These are phyloP conservation scores for Leucoagaricus sp. DNA, from an alignment of 1,284 basidiomycete species.

Conservation along the genomic window DNA sequence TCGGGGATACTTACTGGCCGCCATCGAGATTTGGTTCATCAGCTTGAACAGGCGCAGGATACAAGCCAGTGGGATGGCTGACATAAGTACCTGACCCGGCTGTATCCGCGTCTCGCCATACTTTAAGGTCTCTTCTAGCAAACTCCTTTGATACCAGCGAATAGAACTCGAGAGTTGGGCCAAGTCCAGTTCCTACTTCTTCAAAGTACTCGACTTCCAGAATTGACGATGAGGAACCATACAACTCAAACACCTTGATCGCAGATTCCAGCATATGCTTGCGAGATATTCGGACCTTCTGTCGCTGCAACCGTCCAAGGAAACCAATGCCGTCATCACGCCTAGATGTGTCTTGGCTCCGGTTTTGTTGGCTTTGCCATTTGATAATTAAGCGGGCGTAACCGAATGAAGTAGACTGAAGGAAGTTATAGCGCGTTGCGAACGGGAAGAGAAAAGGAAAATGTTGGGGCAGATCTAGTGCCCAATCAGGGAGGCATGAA, in stretches of 20 bases:
- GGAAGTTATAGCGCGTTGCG: constrained; percentile 93
- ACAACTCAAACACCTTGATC: constrained; percentile 96
- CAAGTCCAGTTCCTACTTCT: constrained; percentile 97
- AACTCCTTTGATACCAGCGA: constrained; percentile 93
- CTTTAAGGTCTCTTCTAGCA: constrained; percentile 81
- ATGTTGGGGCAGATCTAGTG: constrained; percentile 88
- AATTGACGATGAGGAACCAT: constrained; percentile 90
- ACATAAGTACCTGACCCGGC: constrained; percentile 69
- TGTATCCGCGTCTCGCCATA: constrained; percentile 89
- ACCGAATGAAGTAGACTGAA: constrained; percentile 97
- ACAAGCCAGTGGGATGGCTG: constrained; percentile 82
- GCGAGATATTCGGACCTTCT: constrained; percentile 96
- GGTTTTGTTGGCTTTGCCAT: constrained; percentile 83
- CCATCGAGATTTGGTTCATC: constrained; percentile 68
- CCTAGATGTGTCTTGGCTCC: constrained; percentile 72
- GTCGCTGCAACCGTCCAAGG: constrained; percentile 89
- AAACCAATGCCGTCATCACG: constrained; percentile 91
- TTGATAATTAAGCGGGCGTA: constrained; percentile 92
- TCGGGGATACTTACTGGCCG: constrained; percentile 58
- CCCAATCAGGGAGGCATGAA: constrained; percentile 96
- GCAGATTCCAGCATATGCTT: constrained; percentile 96
- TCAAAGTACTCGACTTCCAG: constrained; percentile 99
- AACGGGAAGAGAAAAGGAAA: constrained; percentile 99
- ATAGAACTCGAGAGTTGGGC: constrained; percentile 99
- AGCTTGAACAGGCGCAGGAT: constrained; percentile 79